phyloP scores from a whole-genome alignment of 257 asterid species.

The Ballota nigra region DNA sequence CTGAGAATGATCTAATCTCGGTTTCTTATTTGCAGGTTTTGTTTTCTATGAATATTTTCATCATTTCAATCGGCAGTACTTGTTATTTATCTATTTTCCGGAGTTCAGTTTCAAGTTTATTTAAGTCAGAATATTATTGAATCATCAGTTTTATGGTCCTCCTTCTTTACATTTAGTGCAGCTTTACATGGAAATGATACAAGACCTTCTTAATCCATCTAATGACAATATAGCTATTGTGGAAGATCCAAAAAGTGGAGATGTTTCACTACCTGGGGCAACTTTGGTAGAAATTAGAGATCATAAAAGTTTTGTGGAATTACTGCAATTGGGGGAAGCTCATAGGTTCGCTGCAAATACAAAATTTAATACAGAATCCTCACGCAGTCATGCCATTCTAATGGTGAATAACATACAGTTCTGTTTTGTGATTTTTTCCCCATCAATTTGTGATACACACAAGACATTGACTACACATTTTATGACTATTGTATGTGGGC shows the following conservation, averaged over 20 bases:
- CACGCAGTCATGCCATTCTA: constrained; percentile 90
- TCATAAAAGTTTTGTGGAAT: constrained; percentile 60
- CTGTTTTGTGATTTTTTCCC: constrained; percentile 1
- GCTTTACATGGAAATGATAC: constrained; percentile 88
- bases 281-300: constrained; percentile 71
- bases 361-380: constrained; percentile 84
- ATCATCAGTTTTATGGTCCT: background rate
- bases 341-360: constrained; percentile 86
- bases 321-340: constrained; percentile 77
- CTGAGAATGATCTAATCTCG: constrained; percentile 55
- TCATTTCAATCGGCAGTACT: constrained; percentile 1
- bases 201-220: constrained; percentile 79
- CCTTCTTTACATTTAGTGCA: constrained; percentile 34
- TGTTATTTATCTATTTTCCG: background rate
- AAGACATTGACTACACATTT: background rate
- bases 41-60: background rate
- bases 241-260: constrained; percentile 85
- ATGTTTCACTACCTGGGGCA: constrained; percentile 81
- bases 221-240: constrained; percentile 68
- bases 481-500: constrained; percentile 1
- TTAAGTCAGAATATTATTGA: background rate
- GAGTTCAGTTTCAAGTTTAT: background rate
- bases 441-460: background rate
- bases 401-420: constrained; percentile 46
- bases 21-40: constrained; percentile 88